A percentile compares a stretch with the other conserved stretches of the same genome.
phyloP scores from a whole-genome alignment of 495 filamentous ascomycete genomes.

The Tetracladium marchalianum region DNA sequence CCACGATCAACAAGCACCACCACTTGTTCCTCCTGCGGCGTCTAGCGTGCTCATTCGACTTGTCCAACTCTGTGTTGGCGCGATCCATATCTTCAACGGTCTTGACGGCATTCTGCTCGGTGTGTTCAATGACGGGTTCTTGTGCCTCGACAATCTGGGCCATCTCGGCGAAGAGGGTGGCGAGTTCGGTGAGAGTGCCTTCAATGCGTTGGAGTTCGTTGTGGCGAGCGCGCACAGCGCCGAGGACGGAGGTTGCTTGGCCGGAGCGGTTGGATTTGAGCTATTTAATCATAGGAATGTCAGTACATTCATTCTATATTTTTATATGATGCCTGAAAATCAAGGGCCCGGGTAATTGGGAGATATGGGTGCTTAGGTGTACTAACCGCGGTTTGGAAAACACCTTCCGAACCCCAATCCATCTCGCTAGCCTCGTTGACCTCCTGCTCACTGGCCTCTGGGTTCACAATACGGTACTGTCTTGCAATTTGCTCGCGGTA shows the following conservation, averaged over 20 bases:
- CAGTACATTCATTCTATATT: background rate
- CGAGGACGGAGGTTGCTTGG: slow-evolving; percentile 54
- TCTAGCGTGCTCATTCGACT: slow-evolving; percentile 47
- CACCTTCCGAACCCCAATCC: slow-evolving; percentile 64
- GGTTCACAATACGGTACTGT: slow-evolving; percentile 69
- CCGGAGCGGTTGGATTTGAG: slow-evolving; percentile 60
- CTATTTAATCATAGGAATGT: slow-evolving; percentile 24
- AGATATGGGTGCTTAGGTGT: background rate
- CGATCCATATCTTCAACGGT: slow-evolving; percentile 47
- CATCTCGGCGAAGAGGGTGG: slow-evolving; percentile 56
- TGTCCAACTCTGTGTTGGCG: slow-evolving; percentile 50
- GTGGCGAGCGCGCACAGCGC: slow-evolving; percentile 65
- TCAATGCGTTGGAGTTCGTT: slow-evolving; percentile 67
- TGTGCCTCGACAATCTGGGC: slow-evolving; percentile 55
- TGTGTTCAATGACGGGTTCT: slow-evolving; percentile 41
- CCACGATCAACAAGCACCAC: slow-evolving; percentile 52
- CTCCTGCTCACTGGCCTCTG: slow-evolving; percentile 55
- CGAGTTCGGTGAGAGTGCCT: slow-evolving; percentile 52
- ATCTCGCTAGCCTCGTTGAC: slow-evolving; percentile 52
- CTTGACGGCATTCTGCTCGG: slow-evolving; percentile 44
- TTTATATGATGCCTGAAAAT: background rate
- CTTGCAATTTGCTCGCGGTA: slow-evolving; percentile 63
- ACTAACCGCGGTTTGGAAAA: slow-evolving; percentile 64
- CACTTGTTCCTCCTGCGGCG: slow-evolving; percentile 58
- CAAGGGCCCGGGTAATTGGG: background rate